Conservation (phyloP, 1,284 basidiomycete genomes). For the Apiotrichum laibachii region DNA sequence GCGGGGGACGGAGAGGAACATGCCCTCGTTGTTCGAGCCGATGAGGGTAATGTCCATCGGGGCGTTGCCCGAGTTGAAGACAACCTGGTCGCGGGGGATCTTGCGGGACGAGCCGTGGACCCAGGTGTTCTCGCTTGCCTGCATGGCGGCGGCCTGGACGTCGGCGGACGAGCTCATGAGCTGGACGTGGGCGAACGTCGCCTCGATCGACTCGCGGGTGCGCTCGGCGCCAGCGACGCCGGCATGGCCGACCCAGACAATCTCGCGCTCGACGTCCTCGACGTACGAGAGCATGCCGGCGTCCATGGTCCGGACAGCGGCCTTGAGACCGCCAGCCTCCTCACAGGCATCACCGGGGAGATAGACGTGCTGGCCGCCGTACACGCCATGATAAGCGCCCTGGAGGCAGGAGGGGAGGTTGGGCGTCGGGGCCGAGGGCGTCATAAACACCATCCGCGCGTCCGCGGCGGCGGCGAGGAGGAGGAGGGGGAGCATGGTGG, state of each 20-base stretch:
- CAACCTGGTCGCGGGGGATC: background rate
- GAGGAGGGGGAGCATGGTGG: conserved; percentile 8
- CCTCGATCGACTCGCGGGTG: background rate
- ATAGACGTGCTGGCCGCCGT: conserved; percentile 26
- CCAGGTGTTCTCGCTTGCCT: background rate
- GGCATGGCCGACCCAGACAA: conserved; percentile 16
- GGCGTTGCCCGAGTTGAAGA: background rate
- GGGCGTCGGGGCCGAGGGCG: conserved; percentile 6
- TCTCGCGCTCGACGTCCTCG: conserved; percentile 1
- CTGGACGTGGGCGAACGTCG: background rate
- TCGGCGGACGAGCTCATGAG: background rate
- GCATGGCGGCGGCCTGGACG: background rate
- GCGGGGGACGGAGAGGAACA: conserved; percentile 38
- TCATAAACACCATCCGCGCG: conserved; percentile 2
- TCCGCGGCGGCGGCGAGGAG: conserved; percentile 2
- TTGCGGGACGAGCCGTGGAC: background rate
- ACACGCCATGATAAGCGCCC: conserved; percentile 30
- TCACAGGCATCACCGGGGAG: conserved; percentile 22
- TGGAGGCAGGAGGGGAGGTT: conserved; percentile 21
- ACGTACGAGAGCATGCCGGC: conserved; percentile 20
- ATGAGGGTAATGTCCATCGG: conserved; percentile 19
- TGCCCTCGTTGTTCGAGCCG: conserved; percentile 28
- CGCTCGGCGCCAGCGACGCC: conserved; percentile 9
- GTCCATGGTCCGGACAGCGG: conserved; percentile 2
- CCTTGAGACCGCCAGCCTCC: too few species aligned